These are phyloP conservation scores for Myxozyma neotropica DNA, from an alignment of 805 yeast species.

Conservation along the genomic window DNA sequence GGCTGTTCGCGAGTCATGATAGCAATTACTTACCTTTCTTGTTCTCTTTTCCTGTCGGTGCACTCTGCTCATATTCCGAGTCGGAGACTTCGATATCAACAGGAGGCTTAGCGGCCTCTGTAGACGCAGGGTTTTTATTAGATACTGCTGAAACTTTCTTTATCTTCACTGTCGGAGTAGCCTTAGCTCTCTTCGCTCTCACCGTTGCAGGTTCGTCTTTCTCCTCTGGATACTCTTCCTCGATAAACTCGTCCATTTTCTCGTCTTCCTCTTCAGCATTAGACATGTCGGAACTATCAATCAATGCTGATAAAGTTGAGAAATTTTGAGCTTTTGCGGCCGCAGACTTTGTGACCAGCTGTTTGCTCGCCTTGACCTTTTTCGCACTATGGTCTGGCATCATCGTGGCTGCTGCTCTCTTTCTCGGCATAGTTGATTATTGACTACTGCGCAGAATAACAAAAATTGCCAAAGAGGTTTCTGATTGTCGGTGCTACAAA, in stretches of 20 bases:
- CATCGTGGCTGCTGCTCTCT: neutral
- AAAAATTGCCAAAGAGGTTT: neutral
- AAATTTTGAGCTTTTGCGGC: neutral
- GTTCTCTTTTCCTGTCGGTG: slow-evolving; percentile 8
- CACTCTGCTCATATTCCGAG: neutral
- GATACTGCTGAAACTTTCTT: neutral
- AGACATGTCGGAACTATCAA: slow-evolving; percentile 11
- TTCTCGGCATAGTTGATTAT: neutral
- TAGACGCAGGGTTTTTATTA: neutral
- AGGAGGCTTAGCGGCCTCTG: neutral
- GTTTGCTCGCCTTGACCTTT: neutral
- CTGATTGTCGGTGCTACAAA: too few species aligned
- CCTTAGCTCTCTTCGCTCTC: slow-evolving; percentile 1
- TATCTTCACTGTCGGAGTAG: neutral
- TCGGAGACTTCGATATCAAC: neutral
- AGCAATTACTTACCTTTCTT: neutral
- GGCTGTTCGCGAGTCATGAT: neutral
- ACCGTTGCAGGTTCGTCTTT: neutral
- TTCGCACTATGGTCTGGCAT: neutral
- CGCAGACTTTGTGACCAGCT: neutral
- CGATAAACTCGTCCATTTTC: neutral
- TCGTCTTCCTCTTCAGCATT: slow-evolving; percentile 1
- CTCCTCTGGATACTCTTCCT: neutral
- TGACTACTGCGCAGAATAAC: neutral
- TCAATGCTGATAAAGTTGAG: slow-evolving; percentile 8